A percentile compares a stretch with the other conserved stretches of the same genome.
Evolutionary conservation across 1,284 basidiomycete genomes (phyloP).

Genomic region (Cronartium ribicola): DNA sequence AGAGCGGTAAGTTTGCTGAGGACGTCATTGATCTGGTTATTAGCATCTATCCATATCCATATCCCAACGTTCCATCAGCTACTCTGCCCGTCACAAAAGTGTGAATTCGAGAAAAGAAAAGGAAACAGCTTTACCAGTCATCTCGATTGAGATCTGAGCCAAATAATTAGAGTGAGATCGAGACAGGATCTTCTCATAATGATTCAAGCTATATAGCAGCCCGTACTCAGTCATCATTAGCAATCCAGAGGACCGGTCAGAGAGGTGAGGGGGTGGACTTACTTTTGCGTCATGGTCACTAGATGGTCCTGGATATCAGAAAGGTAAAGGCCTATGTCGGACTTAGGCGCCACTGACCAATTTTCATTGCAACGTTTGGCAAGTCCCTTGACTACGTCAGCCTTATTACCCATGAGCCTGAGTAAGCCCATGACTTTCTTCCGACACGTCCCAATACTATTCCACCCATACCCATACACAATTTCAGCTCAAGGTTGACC

Average conservation of each 20-base stretch:
- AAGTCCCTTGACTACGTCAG: slow-evolving; percentile 97
- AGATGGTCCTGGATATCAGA: slow-evolving; percentile 96
- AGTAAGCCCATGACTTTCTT: slow-evolving; percentile 99
- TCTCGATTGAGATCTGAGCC: slow-evolving; percentile 95
- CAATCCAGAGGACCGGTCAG: neutral
- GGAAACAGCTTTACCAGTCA: slow-evolving; percentile 55
- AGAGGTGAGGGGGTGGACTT: slow-evolving; percentile 22
- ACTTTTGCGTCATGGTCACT: slow-evolving; percentile 98
- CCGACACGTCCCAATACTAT: slow-evolving; percentile 91
- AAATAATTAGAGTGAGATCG: slow-evolving; percentile 99
- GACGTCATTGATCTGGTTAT: slow-evolving; percentile 99
- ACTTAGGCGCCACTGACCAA: slow-evolving; percentile 96
- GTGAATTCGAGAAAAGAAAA: neutral
- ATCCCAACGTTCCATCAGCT: slow-evolving; percentile 35
- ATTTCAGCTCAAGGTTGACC: neutral
- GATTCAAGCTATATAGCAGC: slow-evolving; percentile 62
- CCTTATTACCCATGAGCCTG: slow-evolving; percentile 95
- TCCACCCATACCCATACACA: neutral
- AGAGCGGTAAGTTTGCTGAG: slow-evolving; percentile 96
- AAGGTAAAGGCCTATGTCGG: slow-evolving; percentile 92
- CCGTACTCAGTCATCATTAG: neutral
- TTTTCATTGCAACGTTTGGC: slow-evolving; percentile 97
- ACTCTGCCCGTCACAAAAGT: slow-evolving; percentile 33
- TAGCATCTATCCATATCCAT: slow-evolving; percentile 67
- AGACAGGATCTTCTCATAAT: slow-evolving; percentile 98